Conservation (phyloP, 768 basidiomycete species). For the Hortiboletus flavorubellus region DNA sequence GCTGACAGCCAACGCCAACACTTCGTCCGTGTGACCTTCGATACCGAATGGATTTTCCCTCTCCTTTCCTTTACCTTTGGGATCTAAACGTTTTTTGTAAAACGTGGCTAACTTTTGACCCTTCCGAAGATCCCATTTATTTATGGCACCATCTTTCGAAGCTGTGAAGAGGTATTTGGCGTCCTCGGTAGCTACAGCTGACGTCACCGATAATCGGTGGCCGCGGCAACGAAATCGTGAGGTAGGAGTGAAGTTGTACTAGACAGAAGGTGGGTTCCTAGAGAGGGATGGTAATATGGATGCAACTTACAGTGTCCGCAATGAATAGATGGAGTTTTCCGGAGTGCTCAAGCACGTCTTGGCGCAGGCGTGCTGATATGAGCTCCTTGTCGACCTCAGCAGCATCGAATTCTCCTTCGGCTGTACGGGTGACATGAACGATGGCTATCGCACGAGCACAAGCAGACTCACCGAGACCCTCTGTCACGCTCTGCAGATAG, state of each 20-base stretch:
- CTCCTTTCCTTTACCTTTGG: slow-evolving; percentile 55
- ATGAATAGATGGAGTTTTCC: slow-evolving; percentile 84
- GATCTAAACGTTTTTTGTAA: slow-evolving; percentile 52
- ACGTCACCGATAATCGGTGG: slow-evolving; percentile 79
- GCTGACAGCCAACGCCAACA: slow-evolving; percentile 80
- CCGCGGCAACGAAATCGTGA: slow-evolving; percentile 60
- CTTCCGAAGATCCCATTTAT: slow-evolving; percentile 74
- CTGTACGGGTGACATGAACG: slow-evolving; percentile 26
- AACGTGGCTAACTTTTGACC: slow-evolving; percentile 59
- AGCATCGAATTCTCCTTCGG: slow-evolving; percentile 91
- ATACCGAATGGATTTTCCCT: slow-evolving; percentile 46
- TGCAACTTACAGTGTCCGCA: slow-evolving; percentile 58
- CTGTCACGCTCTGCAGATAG: slow-evolving; percentile 83
- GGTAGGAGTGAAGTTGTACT: slow-evolving; percentile 54
- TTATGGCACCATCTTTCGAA: slow-evolving; percentile 87
- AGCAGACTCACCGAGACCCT: slow-evolving; percentile 54
- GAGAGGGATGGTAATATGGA: not conserved
- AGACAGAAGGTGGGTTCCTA: not conserved
- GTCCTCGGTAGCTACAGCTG: slow-evolving; percentile 73
- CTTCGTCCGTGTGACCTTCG: slow-evolving; percentile 83
- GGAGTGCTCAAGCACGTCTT: slow-evolving; percentile 87
- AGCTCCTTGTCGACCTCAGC: slow-evolving; percentile 94
- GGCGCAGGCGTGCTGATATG: slow-evolving; percentile 84
- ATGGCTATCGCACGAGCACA: not conserved
- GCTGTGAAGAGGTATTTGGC: slow-evolving; percentile 78